phyloP scores from a whole-genome alignment of 2,329 filamentous ascomycete species.

The Gnomoniopsis sp. region DNA sequence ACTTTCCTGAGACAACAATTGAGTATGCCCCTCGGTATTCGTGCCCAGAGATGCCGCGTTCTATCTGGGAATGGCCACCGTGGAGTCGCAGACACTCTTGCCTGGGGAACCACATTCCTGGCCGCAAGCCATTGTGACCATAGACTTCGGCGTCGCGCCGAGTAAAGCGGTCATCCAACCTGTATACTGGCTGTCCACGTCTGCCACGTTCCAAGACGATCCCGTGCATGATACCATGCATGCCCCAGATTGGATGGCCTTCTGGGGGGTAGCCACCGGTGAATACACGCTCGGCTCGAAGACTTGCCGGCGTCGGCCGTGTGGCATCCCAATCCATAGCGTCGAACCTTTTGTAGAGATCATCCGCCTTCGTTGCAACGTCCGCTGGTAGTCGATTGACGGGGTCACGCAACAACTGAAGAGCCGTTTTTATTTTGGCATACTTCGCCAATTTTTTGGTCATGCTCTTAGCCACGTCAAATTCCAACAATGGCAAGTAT shows the following conservation, averaged over 20 bases:
- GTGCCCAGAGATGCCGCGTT: slow-evolving; percentile 50
- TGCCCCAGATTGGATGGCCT: slow-evolving; percentile 29
- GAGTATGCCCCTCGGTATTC: slow-evolving; percentile 45
- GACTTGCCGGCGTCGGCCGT: not conserved
- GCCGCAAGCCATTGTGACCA: slow-evolving; percentile 31
- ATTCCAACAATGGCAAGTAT: not conserved
- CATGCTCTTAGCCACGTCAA: not conserved
- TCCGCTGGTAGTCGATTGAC: not conserved
- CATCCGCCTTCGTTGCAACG: not conserved
- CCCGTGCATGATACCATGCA: slow-evolving; percentile 29
- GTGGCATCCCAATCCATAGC: not conserved
- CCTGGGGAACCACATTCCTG: slow-evolving; percentile 51
- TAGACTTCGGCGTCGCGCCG: slow-evolving; percentile 19
- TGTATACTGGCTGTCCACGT: not conserved
- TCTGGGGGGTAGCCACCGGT: slow-evolving; percentile 16
- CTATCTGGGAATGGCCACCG: slow-evolving; percentile 47
- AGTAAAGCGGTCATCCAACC: slow-evolving; percentile 15
- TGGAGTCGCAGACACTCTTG: slow-evolving; percentile 48
- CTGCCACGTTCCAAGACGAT: slow-evolving; percentile 11
- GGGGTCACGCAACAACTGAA: not conserved
- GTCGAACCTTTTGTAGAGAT: slow-evolving; percentile 6
- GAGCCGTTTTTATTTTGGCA: not conserved
- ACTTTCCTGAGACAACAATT: slow-evolving; percentile 44
- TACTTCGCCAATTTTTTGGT: not conserved
- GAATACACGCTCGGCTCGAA: not conserved